Evolutionary conservation across 805 yeast species (phyloP).

Genomic region (Groenewaldozyma tartarivorans): DNA sequence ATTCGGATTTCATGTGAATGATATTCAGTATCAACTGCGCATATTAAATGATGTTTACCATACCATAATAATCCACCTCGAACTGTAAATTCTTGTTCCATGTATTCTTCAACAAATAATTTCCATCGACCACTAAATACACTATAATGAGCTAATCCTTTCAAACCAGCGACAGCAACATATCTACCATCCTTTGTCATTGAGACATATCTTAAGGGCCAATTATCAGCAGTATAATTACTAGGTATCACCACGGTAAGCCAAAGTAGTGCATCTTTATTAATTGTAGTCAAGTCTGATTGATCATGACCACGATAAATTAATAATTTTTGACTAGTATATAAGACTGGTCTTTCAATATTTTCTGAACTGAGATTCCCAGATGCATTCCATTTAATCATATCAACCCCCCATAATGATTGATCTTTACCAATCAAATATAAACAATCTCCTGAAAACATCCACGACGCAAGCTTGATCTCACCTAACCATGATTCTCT

Average conservation of each 20-base stretch:
- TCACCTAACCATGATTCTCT: slow-evolving; percentile 21
- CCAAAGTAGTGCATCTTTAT: slow-evolving; percentile 39
- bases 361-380: slow-evolving; percentile 21
- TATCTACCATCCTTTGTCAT: slow-evolving; percentile 39
- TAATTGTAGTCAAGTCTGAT: slow-evolving; percentile 31
- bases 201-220: slow-evolving; percentile 34
- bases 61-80: slow-evolving; percentile 33
- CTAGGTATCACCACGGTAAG: slow-evolving; percentile 37
- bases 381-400: slow-evolving; percentile 25
- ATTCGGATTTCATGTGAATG: slow-evolving; percentile 23
- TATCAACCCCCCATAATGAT: slow-evolving; percentile 15
- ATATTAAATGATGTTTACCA: slow-evolving; percentile 27
- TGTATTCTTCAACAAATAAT: slow-evolving; percentile 29
- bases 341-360: slow-evolving; percentile 35
- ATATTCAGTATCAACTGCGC: slow-evolving; percentile 22
- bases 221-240: slow-evolving; percentile 34
- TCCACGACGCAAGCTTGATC: slow-evolving; percentile 25
- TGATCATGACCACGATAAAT: slow-evolving; percentile 41
- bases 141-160: slow-evolving; percentile 37
- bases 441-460: slow-evolving; percentile 29
- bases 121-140: slow-evolving; percentile 38
- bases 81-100: slow-evolving; percentile 27
- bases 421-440: slow-evolving; percentile 22
- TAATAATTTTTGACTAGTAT: slow-evolving; percentile 31
- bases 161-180: slow-evolving; percentile 41